Evolutionary conservation across 2,329 filamentous ascomycete genomes (phyloP), one percentile per base, ranked within the genome.

Genomic region (Didymella segeticola): DNA sequence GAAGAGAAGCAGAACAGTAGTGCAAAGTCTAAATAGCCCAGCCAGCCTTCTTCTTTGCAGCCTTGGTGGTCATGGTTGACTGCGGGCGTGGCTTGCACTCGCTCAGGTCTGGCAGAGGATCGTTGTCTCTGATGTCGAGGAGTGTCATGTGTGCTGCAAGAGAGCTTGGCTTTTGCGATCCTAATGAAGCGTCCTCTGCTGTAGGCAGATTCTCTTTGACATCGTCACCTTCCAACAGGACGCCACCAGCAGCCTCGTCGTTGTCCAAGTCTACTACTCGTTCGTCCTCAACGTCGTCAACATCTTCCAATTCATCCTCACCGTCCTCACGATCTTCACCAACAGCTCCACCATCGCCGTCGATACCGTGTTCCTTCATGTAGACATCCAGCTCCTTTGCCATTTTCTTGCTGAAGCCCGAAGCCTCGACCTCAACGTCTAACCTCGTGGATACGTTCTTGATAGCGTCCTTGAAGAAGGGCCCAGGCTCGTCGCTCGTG

Each of bases 341-440:
- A 5, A 63, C 61, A 9, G 69, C 74, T 26, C 70, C 71, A 17
- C 80, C 78, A 63, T 83, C 80, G 2, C 81, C 80, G 57, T 86
- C 83, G 11, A 83, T 80, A 8, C 84, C 85, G 38, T 87, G 82
- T 46, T 87, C 84, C 70, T 92, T 89, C 78, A 99, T 95, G 61
- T 96, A 96, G 9, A 86, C 84, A 70, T 97, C 95, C 14, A 99
- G 79, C 64, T 99, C 95, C 75, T 95, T 96, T 14, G 91, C 85
- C 89, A 97, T 96, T 78, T 96, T 98, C 80, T 89, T 96, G 17
- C 91, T 96, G 74, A 99, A 98, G 0, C 95, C 95, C 2, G 91
- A 96, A 0, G 95, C 95, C 70, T 96, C 89, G 1, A 96, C 92
- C 26, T 90, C 86, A 14, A 96, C 87, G 75, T 99, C 96, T 14